Base-by-base conservation (phyloP, 305 asterid genomes). In the Ajuga reptans region DNA sequence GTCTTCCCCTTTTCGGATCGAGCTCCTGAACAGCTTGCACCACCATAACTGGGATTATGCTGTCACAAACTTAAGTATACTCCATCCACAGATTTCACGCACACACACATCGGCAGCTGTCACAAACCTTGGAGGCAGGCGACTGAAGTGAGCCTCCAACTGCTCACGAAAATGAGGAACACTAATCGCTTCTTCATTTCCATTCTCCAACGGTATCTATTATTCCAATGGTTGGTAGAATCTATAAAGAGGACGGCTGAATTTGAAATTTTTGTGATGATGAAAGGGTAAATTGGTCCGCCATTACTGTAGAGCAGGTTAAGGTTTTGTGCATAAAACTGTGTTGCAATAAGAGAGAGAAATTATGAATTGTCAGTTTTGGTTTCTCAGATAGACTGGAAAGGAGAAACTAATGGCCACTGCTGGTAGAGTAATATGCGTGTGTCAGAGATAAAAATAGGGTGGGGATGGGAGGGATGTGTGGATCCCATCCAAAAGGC, bases 141-240 rank as follows among this genome's bases (percentile, higher is more conserved):
- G 90, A 77, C 80, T 80, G 80, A 92, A 92, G 83, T 92, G 98
- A 71, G 86, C 83, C 67, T 87, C 97, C 82, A 92, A 69, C 81
- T 58, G 87, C 61, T 90, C 86, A 36, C 84, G 90, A 62, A 90
- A 77, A 66, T 80, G 86, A 66, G 87, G 96, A 84, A 81, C 78
- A 34, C 29, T 69, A 79, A 83, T 63, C 10, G 85, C 96, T 68
- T 90, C 97, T 8, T 80, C 88, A 72, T 88, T 85, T 37, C 86
- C 80, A 65, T 50, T 86, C 81, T 88, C 86, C 7, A 57, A 60
- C 73, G 56, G 81, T 66, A 78, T 80, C 80, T 81, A 54, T 49
- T n/a, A 62, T 75, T 74, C 82, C 42, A 77, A 68, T 77, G 68
- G 81, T 79, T 59, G 77, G 76, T 80, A 66, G 90, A 77, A 83